Conservation (phyloP, 495 filamentous ascomycete genomes). For the Penicillium coffeae region DNA sequence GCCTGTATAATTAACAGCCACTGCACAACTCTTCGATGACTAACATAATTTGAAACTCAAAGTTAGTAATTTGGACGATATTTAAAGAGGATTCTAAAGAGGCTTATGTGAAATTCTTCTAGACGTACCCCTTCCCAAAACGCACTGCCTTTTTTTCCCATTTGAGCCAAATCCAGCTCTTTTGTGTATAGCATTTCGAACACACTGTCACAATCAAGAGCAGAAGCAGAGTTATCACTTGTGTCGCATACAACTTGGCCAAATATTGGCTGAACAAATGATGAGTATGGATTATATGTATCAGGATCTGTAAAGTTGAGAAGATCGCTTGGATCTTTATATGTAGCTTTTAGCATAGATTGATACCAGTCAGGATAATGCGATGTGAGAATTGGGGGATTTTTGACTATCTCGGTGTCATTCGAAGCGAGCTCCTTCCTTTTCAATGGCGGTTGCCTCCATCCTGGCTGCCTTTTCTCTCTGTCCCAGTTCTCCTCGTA, state of each 20-base stretch:
- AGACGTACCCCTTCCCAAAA: background rate
- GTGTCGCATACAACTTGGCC: background rate
- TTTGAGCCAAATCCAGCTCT: background rate
- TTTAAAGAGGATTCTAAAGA: background rate
- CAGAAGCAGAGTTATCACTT: background rate
- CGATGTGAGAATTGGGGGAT: background rate
- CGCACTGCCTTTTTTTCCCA: background rate
- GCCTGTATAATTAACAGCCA: background rate
- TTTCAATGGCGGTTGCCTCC: background rate
- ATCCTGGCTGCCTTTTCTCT: background rate
- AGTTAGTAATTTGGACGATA: too few relatives aligned
- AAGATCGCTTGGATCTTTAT: background rate
- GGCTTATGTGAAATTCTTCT: background rate
- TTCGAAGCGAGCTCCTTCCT: too few relatives aligned
- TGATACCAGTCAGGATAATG: background rate
- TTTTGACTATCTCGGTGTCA: background rate
- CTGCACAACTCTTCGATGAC: background rate
- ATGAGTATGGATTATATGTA: background rate
- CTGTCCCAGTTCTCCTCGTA: background rate
- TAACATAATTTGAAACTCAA: background rate
- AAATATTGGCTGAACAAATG: background rate
- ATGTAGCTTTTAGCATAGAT: background rate
- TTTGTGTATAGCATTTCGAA: background rate
- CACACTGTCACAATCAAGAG: background rate
- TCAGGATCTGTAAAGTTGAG: background rate